phyloP scores from a whole-genome alignment of 441 rosid species.

The Populus tomentosa region DNA sequence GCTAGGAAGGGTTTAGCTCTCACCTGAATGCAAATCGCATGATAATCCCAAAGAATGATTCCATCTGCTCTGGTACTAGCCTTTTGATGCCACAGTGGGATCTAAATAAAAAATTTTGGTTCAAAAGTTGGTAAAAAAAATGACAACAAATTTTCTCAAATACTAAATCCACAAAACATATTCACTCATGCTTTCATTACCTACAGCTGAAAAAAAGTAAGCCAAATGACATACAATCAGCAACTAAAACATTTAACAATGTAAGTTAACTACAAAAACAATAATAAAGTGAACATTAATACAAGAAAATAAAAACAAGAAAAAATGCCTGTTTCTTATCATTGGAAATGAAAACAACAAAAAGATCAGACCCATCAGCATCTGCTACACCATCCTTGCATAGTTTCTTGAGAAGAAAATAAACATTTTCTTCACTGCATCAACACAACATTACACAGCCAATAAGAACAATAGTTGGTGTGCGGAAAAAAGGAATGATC shows the following conservation, averaged over 20 bases:
- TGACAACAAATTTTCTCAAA: not conserved
- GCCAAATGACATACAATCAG: not conserved
- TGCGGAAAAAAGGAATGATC: not conserved
- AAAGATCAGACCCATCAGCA: constrained; percentile 61
- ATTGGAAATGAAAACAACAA: constrained; percentile 70
- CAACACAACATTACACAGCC: not conserved
- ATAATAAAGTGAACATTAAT: not conserved
- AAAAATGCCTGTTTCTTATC: constrained; percentile 76
- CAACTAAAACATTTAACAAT: not conserved
- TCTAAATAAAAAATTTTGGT: constrained; percentile 29
- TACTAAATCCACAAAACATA: not conserved
- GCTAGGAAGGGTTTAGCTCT: not conserved
- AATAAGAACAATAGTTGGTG: not conserved
- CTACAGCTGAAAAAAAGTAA: not conserved
- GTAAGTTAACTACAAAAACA: not conserved
- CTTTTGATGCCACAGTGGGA: constrained; percentile 89
- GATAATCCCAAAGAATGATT: constrained; percentile 78
- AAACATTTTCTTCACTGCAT: constrained; percentile 80
- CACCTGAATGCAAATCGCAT: constrained; percentile 79
- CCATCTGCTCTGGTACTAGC: constrained; percentile 81
- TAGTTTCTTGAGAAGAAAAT: constrained; percentile 64
- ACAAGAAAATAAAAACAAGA: not conserved
- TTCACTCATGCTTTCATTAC: not conserved
- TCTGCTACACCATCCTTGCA: constrained; percentile 47
- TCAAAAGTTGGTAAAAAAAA: constrained; percentile 1